Evolutionary conservation across 441 rosid genomes (phyloP), one percentile per base, ranked within the genome.

Genomic region (Raphanus hybrid): DNA sequence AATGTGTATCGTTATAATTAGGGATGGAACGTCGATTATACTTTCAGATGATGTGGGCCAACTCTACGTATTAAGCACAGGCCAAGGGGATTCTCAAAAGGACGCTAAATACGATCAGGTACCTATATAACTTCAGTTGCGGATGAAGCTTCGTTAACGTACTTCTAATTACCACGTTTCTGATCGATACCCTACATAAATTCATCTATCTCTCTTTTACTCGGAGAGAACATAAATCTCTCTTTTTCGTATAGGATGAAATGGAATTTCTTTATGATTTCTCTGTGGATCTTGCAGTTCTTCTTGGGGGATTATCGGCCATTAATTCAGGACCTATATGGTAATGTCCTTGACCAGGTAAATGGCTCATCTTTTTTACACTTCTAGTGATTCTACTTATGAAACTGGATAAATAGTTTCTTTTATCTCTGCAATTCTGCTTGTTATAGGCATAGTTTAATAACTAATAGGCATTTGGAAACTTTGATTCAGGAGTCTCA

Each of bases 31-130:
- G 14, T 97, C 99, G 69, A 89, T 97, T 78, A 89, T 93, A 84
- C 97, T 97, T 81, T 97, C 99, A 63, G 99, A 97, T 85, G 99
- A 97, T 85, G 98, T 97, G 84, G 99, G 99, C 69, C 99, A 97
- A 80, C 76, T 97, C 70, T 89, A 97, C 75, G 81, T 92, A 64
- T 81, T 97, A 84, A 91, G 82, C 85, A 97, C 99, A 34, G 99
- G 99, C 80, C 96, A 97, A 86, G 99, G 99, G 68, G 99, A 97
- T 85, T 93, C 97, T 74, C 97, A 91, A 73, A 89, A 86, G 80
- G 97, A 94, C 74, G 97, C 99, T 71, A 90, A 94, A 85, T 94
- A 97, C 82, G 99, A 97, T 82, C 99, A 97, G 99, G 99, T 97
- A 83, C 75, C 59, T 60, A 54, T 11, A 62, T 59, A 62, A 50